These are phyloP conservation scores for Pichia eremophila DNA, from an alignment of 805 yeast species.

Conservation along the genomic window DNA sequence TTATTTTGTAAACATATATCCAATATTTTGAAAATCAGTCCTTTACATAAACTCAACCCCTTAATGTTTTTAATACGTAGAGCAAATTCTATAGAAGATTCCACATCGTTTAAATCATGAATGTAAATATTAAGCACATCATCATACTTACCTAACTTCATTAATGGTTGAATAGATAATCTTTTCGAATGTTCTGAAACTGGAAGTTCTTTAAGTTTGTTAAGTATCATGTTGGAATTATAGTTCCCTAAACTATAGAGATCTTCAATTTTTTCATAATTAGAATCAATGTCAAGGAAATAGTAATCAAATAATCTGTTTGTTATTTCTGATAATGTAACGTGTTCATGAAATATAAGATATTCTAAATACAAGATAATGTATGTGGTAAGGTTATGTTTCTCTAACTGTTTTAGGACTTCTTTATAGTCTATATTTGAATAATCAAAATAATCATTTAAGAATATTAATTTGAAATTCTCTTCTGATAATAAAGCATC, in stretches of 20 bases:
- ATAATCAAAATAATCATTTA: constrained; percentile 53
- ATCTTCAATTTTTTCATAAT: constrained; percentile 25
- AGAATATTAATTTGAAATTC: constrained; percentile 40
- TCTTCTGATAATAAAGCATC: constrained; percentile 13
- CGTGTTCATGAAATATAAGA: constrained; percentile 33
- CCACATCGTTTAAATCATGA: constrained; percentile 45
- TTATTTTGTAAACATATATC: constrained; percentile 26
- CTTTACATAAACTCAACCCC: constrained; percentile 8
- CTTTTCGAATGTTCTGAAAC: constrained; percentile 23
- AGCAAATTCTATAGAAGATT: constrained; percentile 55
- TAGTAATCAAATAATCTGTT: constrained; percentile 38
- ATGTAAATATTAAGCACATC: constrained; percentile 55
- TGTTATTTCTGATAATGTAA: constrained; percentile 30
- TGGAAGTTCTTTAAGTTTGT: constrained; percentile 11
- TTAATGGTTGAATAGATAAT: constrained; percentile 49
- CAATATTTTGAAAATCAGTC: constrained; percentile 39
- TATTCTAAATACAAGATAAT: constrained; percentile 45
- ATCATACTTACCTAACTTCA: constrained; percentile 49
- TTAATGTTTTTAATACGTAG: constrained; percentile 31
- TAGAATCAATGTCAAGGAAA: constrained; percentile 20
- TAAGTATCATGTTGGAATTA: constrained; percentile 29
- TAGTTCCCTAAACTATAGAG: constrained; percentile 29
- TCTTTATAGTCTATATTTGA: constrained; percentile 15
- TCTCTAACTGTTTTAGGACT: constrained; percentile 44
- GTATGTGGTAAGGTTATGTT: constrained; percentile 14